A percentile compares a stretch with the other conserved stretches of the same genome.
Evolutionary conservation across 2,329 filamentous ascomycete species (phyloP).

Genomic region (Dactylellina drechsleri): DNA sequence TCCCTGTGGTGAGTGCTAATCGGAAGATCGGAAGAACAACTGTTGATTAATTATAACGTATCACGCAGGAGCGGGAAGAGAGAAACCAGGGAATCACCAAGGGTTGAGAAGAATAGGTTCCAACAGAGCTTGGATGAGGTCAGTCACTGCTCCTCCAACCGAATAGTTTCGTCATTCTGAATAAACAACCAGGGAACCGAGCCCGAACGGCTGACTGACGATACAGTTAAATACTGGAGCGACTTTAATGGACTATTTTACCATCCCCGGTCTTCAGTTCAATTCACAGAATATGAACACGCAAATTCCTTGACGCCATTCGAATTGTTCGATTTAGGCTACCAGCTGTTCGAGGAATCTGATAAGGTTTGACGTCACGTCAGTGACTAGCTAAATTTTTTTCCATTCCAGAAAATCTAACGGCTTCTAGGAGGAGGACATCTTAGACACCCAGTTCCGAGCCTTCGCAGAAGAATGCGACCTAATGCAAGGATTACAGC

Average conservation of each 20-base stretch:
- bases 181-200: conserved; percentile 65
- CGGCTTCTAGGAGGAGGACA: conserved; percentile 72
- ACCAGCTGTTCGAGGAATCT: conserved; percentile 77
- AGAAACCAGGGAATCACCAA: conserved; percentile 33
- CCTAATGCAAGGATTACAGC: conserved; percentile 85
- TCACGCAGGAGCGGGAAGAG: conserved; percentile 44
- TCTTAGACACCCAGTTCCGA: conserved; percentile 89
- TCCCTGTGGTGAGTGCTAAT: conserved; percentile 64
- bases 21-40: not conserved
- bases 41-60: conserved; percentile 14
- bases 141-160: conserved; percentile 17
- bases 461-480: conserved; percentile 94
- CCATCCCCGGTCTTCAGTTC: conserved; percentile 86
- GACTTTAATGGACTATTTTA: conserved; percentile 94
- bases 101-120: conserved; percentile 45
- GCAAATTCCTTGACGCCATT: conserved; percentile 83
- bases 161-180: conserved; percentile 8
- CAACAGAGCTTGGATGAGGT: conserved; percentile 49
- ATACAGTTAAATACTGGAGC: conserved; percentile 91
- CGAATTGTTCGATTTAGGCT: conserved; percentile 77
- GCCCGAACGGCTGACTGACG: conserved; percentile 72
- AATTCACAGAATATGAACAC: conserved; percentile 86
- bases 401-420: conserved; percentile 18
- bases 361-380: conserved; percentile 65
- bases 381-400: not conserved